These are phyloP conservation scores for Nakataea oryzae DNA, from an alignment of 2,329 filamentous ascomycete species.

Conservation along the genomic window DNA sequence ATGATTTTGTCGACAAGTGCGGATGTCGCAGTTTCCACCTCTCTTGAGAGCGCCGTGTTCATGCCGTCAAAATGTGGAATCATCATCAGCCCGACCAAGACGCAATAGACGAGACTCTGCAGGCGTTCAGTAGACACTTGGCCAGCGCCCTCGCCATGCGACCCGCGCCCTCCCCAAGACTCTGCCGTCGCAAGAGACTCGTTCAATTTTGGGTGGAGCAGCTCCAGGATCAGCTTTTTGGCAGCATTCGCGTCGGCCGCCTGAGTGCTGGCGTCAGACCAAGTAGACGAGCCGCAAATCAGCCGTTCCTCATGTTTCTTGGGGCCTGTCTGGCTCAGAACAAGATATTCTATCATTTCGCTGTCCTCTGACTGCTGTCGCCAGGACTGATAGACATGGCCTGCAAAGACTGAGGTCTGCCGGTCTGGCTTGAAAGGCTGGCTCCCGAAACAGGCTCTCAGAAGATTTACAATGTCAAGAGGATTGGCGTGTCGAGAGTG, in stretches of 20 bases:
- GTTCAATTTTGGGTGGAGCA: slow-evolving; percentile 41
- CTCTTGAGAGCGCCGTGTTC: slow-evolving; percentile 35
- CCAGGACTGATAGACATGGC: slow-evolving; percentile 37
- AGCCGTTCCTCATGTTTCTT: neutral
- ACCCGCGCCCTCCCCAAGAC: slow-evolving; percentile 31
- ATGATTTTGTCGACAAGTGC: slow-evolving; percentile 29
- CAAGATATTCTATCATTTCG: slow-evolving; percentile 39
- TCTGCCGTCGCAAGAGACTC: slow-evolving; percentile 35
- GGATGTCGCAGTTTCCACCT: slow-evolving; percentile 33
- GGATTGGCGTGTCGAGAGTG: slow-evolving; percentile 55
- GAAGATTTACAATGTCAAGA: slow-evolving; percentile 54
- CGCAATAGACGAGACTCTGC: slow-evolving; percentile 39
- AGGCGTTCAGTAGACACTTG: slow-evolving; percentile 43
- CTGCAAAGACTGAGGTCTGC: slow-evolving; percentile 30
- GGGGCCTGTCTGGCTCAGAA: slow-evolving; percentile 23
- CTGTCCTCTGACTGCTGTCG: slow-evolving; percentile 30
- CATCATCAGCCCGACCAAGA: slow-evolving; percentile 32
- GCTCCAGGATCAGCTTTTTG: slow-evolving; percentile 41
- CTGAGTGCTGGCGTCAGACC: slow-evolving; percentile 10
- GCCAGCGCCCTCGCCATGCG: slow-evolving; percentile 26
- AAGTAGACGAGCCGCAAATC: neutral
- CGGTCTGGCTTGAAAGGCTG: slow-evolving; percentile 18
- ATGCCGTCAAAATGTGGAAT: slow-evolving; percentile 35
- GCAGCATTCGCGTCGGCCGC: slow-evolving; percentile 28
- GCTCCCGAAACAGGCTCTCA: slow-evolving; percentile 58